A percentile compares a stretch with the other conserved stretches of the same genome.
Evolutionary conservation across 2,329 filamentous ascomycete genomes (phyloP).

Genomic region (Aureobasidium sp.): DNA sequence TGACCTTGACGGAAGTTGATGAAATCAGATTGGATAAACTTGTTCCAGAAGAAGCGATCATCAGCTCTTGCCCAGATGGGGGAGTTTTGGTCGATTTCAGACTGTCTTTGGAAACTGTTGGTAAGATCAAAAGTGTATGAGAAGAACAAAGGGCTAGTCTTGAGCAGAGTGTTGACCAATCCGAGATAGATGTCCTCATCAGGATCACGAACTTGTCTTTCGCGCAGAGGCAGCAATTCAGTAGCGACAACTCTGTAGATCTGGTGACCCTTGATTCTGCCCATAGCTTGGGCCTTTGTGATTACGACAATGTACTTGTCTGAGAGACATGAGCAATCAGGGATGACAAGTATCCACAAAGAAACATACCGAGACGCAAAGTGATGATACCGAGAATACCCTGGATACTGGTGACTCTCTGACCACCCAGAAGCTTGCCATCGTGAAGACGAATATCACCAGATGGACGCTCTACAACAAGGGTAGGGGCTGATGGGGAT

Average conservation of each 20-base stretch:
- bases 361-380: slow-evolving; percentile 68
- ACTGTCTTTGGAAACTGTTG: slow-evolving; percentile 92
- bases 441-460: slow-evolving; percentile 83
- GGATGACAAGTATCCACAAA: background rate
- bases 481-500: slow-evolving; percentile 75
- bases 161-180: slow-evolving; percentile 73
- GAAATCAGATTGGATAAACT: slow-evolving; percentile 80
- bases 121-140: slow-evolving; percentile 96
- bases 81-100: slow-evolving; percentile 47
- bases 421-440: slow-evolving; percentile 64
- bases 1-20: slow-evolving; percentile 73
- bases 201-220: slow-evolving; percentile 80
- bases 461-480: slow-evolving; percentile 85
- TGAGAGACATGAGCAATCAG: slow-evolving; percentile 33
- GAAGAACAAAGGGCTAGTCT: slow-evolving; percentile 88
- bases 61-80: slow-evolving; percentile 90
- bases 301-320: slow-evolving; percentile 97
- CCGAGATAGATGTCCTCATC: slow-evolving; percentile 89
- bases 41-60: slow-evolving; percentile 99
- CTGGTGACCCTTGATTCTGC: slow-evolving; percentile 89
- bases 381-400: slow-evolving; percentile 93
- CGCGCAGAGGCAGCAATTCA: slow-evolving; percentile 88
- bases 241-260: slow-evolving; percentile 87
- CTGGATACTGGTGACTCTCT: slow-evolving; percentile 86
- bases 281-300: slow-evolving; percentile 86